Evolutionary conservation across 1,139 yeast species (phyloP), one percentile per base, ranked within the genome.

Genomic region (Hansenula lynferdii): DNA sequence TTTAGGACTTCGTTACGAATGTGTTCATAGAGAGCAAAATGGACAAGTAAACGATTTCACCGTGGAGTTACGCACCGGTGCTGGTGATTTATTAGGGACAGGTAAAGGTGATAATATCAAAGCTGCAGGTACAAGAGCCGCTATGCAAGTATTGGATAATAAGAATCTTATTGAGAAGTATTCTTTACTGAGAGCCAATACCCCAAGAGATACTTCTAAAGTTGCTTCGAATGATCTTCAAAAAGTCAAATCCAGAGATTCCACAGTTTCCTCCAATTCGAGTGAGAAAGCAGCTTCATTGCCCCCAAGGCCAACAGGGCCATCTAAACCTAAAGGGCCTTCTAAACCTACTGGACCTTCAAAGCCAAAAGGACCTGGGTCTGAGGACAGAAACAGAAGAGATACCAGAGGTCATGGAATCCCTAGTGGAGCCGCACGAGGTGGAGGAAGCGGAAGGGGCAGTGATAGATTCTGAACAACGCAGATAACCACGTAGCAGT

Each of bases 101-200:
- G 94, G 90, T 5, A 60, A 57, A 8, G 92, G 84, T 0, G 67
- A 71, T 17, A 79, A 75, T 44, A 64, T 68, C 17, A 81, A 80
- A 55, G 80, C 78, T 37, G 92, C 92, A 0, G 85, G 90, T 1
- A 57, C 75, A 26, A 65, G 78, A 42, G 90, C 92, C 2, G 94
- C 94, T 0, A 78, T 78, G 75, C 64, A 69, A 37, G 89, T 85
- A 0, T 64, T 89, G 37, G 62, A 64, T n/a, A 77, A 85, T 43
- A 72, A 70, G 34, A 67, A 66, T 1, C 44, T 76, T 27, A 67
- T 89, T 36, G 90, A 83, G 44, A 81, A 81, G 52, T 85, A 75
- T 54, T 76, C 80, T 18, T 67, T 69, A 38, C 49, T 70, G 28
- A 66, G 96, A 46, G 72, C 83, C 38, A 65, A 73, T 27, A 73